Percentiles rank a stretch among this genome's conserved stretches.
These are phyloP conservation scores for Agastache rugosa DNA, from an alignment of 257 asterid genomes.

Conservation along the genomic window DNA sequence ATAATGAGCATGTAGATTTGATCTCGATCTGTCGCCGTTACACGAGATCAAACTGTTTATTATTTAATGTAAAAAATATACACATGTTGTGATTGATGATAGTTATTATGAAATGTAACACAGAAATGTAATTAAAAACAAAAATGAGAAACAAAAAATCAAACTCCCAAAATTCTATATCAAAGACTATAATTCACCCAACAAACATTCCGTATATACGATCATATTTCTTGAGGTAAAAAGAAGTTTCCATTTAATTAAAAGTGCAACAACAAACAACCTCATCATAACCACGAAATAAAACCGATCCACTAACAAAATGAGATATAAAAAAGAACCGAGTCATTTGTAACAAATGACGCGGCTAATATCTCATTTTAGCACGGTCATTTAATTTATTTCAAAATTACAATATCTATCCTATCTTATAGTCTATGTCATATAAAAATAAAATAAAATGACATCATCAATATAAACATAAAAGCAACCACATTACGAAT, in stretches of 20 bases:
- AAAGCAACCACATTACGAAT: background rate
- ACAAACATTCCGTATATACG: too few relatives aligned
- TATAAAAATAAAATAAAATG: background rate
- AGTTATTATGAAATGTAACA: too few relatives aligned
- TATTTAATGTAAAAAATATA: too few relatives aligned
- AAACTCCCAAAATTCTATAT: too few relatives aligned
- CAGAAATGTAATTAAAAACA: too few relatives aligned
- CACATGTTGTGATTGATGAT: too few relatives aligned
- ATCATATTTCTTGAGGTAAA: too few relatives aligned
- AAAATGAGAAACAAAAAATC: too few relatives aligned
- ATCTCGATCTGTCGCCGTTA: too few relatives aligned
- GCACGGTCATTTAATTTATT: background rate
- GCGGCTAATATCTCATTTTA: constrained; percentile 14
- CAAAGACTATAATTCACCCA: too few relatives aligned
- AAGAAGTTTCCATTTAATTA: background rate
- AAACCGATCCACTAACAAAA: background rate
- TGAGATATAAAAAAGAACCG: background rate
- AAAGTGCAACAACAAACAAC: background rate
- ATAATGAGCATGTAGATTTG: too few relatives aligned
- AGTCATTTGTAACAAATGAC: background rate
- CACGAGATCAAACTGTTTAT: too few relatives aligned
- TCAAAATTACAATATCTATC: background rate
- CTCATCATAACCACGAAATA: background rate
- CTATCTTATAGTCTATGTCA: background rate
- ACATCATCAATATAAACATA: background rate